These are phyloP conservation scores for Allantophomopsis lycopodina DNA, from an alignment of 2,329 filamentous ascomycete genomes.

Conservation along the genomic window DNA sequence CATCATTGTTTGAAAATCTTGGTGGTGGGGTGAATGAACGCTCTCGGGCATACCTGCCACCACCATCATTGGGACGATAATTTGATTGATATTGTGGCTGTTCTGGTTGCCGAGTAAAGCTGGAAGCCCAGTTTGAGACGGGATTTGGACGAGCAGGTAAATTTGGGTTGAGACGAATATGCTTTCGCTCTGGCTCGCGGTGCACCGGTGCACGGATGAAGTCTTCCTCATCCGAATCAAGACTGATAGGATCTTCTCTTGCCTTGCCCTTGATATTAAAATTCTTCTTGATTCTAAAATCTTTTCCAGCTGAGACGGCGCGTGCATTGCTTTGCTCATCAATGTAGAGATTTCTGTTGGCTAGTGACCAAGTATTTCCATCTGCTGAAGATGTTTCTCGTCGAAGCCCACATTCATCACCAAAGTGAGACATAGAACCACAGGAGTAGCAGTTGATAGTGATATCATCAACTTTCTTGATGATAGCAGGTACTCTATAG, in stretches of 20 bases:
- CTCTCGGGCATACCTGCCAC: conserved; percentile 1
- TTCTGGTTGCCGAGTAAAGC: not conserved
- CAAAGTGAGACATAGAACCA: conserved; percentile 38
- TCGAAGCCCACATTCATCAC: conserved; percentile 33
- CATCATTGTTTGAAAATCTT: not conserved
- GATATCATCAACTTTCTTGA: conserved; percentile 34
- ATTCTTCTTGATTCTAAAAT: conserved; percentile 12
- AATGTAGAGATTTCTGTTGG: conserved; percentile 33
- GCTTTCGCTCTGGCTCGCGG: conserved; percentile 8
- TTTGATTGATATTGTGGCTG: not conserved
- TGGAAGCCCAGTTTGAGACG: conserved; percentile 2
- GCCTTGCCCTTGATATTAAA: conserved; percentile 18
- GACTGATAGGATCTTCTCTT: conserved; percentile 11
- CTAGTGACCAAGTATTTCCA: conserved; percentile 36
- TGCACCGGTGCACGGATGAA: conserved; percentile 10
- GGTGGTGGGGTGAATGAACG: not conserved
- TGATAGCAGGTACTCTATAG: conserved; percentile 26
- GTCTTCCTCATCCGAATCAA: conserved; percentile 14
- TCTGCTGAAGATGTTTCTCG: conserved; percentile 9
- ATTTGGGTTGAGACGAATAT: conserved; percentile 1
- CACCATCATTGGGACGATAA: not conserved
- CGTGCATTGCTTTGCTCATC: conserved; percentile 25
- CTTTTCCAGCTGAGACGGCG: conserved; percentile 13
- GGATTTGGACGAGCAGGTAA: conserved; percentile 6
- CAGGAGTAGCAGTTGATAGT: conserved; percentile 41